Percentiles rank a stretch among this genome's conserved stretches.
Conservation (phyloP, 2,329 filamentous ascomycete species). For the Helotiales sp. region DNA sequence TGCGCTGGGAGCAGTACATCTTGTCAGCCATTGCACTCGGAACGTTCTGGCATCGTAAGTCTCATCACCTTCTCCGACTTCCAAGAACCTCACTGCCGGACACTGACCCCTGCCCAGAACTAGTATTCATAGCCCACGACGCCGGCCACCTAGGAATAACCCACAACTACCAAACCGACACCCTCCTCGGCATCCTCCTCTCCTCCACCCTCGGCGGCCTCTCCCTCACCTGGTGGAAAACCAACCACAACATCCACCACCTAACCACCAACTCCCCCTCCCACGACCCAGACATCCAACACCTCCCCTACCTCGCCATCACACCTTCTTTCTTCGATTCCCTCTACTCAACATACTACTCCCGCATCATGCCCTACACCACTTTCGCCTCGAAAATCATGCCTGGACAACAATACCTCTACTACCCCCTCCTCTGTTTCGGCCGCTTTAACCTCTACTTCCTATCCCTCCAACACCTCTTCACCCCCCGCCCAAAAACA, state of each 20-base stretch:
- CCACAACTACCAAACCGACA: constrained; percentile 56
- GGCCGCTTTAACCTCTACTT: constrained; percentile 74
- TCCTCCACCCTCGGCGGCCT: constrained; percentile 66
- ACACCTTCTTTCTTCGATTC: constrained; percentile 65
- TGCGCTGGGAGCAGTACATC: constrained; percentile 55
- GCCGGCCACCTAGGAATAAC: constrained; percentile 65
- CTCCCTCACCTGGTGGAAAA: constrained; percentile 70
- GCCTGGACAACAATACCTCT: constrained; percentile 63
- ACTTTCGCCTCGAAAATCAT: constrained; percentile 58
- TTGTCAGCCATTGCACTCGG: constrained; percentile 60
- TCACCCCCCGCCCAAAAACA: constrained; percentile 55
- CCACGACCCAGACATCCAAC: constrained; percentile 60
- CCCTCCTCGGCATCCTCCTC: constrained; percentile 60
- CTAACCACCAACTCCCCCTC: constrained; percentile 64
- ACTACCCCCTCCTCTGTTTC: constrained; percentile 67
- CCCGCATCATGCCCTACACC: constrained; percentile 62
- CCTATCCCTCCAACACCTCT: constrained; percentile 66
- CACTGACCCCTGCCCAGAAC: constrained; percentile 37
- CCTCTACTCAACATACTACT: constrained; percentile 65
- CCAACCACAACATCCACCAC: constrained; percentile 68
- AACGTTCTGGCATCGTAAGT: constrained; percentile 41
- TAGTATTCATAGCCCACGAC: constrained; percentile 69
- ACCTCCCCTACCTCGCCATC: constrained; percentile 69
- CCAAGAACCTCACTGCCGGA: neutral
- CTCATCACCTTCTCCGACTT: neutral